Conservation (phyloP, 2,329 filamentous ascomycete genomes). For the Fusarium kyushuense region DNA sequence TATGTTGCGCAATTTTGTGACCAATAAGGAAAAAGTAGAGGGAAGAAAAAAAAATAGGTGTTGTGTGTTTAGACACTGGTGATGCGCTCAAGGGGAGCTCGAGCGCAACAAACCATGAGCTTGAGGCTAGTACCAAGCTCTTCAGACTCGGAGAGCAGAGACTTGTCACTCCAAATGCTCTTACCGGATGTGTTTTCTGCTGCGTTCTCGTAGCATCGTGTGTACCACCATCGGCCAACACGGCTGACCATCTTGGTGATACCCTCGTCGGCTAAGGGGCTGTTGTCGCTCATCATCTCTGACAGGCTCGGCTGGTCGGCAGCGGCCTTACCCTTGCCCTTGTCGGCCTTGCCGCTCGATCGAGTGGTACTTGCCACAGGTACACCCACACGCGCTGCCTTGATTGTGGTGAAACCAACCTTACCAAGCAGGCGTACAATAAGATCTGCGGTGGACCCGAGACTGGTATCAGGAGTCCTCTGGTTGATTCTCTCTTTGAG, state of each 20-base stretch:
- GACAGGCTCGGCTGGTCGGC: slow-evolving; percentile 68
- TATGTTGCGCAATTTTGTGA: slow-evolving; percentile 24
- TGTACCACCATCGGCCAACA: slow-evolving; percentile 97
- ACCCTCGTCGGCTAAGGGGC: slow-evolving; percentile 79
- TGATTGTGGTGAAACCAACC: slow-evolving; percentile 77
- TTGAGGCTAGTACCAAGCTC: slow-evolving; percentile 88
- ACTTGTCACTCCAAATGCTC: slow-evolving; percentile 83
- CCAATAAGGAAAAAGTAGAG: slow-evolving; percentile 29
- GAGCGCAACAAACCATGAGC: slow-evolving; percentile 90
- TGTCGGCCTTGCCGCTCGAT: slow-evolving; percentile 35
- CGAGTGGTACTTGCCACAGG: slow-evolving; percentile 71
- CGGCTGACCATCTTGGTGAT: slow-evolving; percentile 93
- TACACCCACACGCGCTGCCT: slow-evolving; percentile 81
- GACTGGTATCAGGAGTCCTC: slow-evolving; percentile 68
- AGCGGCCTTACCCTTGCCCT: slow-evolving; percentile 26
- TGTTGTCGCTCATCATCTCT: slow-evolving; percentile 78
- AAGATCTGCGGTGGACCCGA: slow-evolving; percentile 70
- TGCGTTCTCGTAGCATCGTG: slow-evolving; percentile 85
- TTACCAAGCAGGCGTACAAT: slow-evolving; percentile 75
- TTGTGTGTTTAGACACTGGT: slow-evolving; percentile 58
- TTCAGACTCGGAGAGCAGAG: slow-evolving; percentile 85
- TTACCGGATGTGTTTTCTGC: slow-evolving; percentile 59
- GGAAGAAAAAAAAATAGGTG: slow-evolving; percentile 18
- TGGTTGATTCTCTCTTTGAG: slow-evolving; percentile 78
- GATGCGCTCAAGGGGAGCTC: slow-evolving; percentile 73